These are phyloP conservation scores for Dictyostelium capitatum DNA, from an alignment of 78 protist species.

Conservation along the genomic window DNA sequence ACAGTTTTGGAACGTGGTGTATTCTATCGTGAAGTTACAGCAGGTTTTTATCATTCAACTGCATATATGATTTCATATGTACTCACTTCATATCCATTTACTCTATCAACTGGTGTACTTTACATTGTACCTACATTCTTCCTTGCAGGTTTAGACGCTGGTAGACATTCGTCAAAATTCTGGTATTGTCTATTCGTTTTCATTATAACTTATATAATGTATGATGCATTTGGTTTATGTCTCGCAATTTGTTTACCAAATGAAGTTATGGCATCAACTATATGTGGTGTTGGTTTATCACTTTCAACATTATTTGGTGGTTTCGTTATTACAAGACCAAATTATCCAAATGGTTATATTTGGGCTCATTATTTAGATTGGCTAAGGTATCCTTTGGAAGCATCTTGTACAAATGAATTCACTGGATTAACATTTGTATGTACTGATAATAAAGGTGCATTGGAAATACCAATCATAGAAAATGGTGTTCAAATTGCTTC, in stretches of 20 bases:
- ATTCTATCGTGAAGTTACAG: slow-evolving; percentile 43
- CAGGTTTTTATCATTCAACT: slow-evolving; percentile 65
- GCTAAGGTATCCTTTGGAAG: slow-evolving; percentile 65
- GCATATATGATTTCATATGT: slow-evolving; percentile 49
- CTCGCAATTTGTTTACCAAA: slow-evolving; percentile 37
- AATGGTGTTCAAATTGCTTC: neutral
- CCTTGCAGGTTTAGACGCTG: slow-evolving; percentile 42
- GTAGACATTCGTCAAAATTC: slow-evolving; percentile 22
- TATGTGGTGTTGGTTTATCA: slow-evolving; percentile 53
- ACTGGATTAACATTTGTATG: slow-evolving; percentile 21
- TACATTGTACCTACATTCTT: slow-evolving; percentile 51
- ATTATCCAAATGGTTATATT: slow-evolving; percentile 31
- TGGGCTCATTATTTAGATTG: slow-evolving; percentile 55
- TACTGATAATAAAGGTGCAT: slow-evolving; percentile 62
- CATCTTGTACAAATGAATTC: slow-evolving; percentile 42
- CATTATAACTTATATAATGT: slow-evolving; percentile 32
- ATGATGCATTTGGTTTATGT: slow-evolving; percentile 48
- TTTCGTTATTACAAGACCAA: slow-evolving; percentile 75
- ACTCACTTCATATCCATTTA: slow-evolving; percentile 47
- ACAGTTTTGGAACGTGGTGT: slow-evolving; percentile 67
- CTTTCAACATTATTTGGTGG: slow-evolving; percentile 72
- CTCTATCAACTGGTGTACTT: slow-evolving; percentile 13
- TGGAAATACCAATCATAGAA: neutral
- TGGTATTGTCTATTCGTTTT: slow-evolving; percentile 54
- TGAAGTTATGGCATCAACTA: slow-evolving; percentile 64